A percentile compares a stretch with the other conserved stretches of the same genome.
These are phyloP conservation scores for Fistulifera solaris DNA, from an alignment of 108 stramenopile species.

Conservation along the genomic window DNA sequence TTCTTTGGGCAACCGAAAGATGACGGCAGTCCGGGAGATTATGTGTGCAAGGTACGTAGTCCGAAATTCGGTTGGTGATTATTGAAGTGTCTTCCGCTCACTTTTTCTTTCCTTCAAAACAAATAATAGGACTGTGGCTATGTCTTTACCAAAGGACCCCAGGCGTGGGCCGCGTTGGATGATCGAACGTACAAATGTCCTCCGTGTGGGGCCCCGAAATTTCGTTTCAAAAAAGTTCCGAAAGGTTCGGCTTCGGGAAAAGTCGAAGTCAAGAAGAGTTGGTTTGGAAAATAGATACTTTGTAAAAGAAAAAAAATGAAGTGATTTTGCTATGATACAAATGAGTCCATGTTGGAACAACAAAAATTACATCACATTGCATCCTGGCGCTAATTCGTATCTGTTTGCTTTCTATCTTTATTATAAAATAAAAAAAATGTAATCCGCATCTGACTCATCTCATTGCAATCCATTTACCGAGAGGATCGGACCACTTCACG, in stretches of 20 bases:
- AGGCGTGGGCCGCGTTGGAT: conserved; percentile 61
- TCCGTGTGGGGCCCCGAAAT: conserved; percentile 71
- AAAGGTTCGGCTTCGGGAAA: conserved; percentile 38
- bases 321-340: too few relatives aligned
- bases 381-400: background rate
- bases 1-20: conserved; percentile 70
- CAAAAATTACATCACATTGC: background rate
- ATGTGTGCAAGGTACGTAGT: conserved; percentile 51
- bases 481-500: conserved; percentile 42
- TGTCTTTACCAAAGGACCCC: conserved; percentile 81
- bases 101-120: background rate
- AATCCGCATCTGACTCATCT: too few relatives aligned
- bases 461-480: conserved; percentile 2
- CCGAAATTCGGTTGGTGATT: background rate
- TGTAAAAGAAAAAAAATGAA: too few relatives aligned
- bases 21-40: conserved; percentile 73
- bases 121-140: conserved; percentile 63
- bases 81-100: background rate
- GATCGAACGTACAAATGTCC: conserved; percentile 55
- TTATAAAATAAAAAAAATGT: background rate
- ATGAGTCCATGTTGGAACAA: too few relatives aligned
- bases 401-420: background rate
- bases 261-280: conserved; percentile 8
- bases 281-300: conserved; percentile 2
- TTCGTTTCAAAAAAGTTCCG: conserved; percentile 79